Base-by-base conservation (phyloP, 108 stramenopile species). In the Poteriospumella lacustris region DNA sequence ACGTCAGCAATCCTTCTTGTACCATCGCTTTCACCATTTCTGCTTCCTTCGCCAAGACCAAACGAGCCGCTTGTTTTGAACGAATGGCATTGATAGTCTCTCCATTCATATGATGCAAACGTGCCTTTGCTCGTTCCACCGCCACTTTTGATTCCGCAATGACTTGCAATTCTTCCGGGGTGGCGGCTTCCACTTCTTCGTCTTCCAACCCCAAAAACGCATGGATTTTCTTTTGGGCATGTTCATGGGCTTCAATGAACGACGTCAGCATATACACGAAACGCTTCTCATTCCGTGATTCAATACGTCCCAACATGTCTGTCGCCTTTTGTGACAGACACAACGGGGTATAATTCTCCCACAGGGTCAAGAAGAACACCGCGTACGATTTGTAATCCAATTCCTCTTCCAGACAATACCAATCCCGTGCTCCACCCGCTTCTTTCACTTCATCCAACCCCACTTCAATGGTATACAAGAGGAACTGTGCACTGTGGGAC, bases 211-310 rank as follows among this genome's bases (percentile, higher is more conserved):
- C 41, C 12, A 73, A 19, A 34, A 73, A 73, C 26, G n/a, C 3
- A 73, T 52, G 47, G 3, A 73, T 38, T 42, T 73, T 73, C 24
- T 38, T 73, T 31, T 73, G 70, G 5, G 70, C 70, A 73, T 44
- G 47, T 38, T 73, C 70, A 73, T 73, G 70, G 38, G 70, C 36
- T 39, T 73, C 70, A 42, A 73, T 73, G 42, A 73, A 73, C 5
- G 43, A 3, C 5, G 70, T 34, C 3, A 73, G 31, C 12, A 73
- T 56, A 73, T 73, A 56, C 26, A 73, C 70, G 26, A 3, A 24
- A 26, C 43, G 70, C 41, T 73, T 56, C 12, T 73, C 70, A 56
- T 42, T 9, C 33, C 70, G 36, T 12, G 70, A 39, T 12, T 73
- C 12, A 42, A 34, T 24, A 42, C 5, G 9, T 26, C 47, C 70